Base-by-base conservation (phyloP, 441 rosid genomes). In the Croton setiger region DNA sequence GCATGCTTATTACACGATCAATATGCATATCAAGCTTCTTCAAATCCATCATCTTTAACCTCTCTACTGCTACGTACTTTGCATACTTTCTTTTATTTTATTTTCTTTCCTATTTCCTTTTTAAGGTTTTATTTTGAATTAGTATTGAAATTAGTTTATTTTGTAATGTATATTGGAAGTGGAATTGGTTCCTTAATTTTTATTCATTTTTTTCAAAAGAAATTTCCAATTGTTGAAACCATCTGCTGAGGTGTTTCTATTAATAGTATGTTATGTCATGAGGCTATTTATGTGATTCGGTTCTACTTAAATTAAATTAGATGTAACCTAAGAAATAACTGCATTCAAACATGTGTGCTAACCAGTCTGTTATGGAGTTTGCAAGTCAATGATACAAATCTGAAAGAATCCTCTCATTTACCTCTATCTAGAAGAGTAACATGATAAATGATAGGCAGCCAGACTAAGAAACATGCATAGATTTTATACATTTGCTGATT, bases 401-500 rank as follows among this genome's bases (percentile, higher is more conserved):
- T 27, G 31, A 27, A 27, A 27, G 31, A 27, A 27, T 27, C 31
- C 31, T 27, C 2, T 27, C 31, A 27, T 27, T 27, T 27, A 27
- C 31, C 31, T n/a, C n/a, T n/a, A n/a, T n/a, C n/a, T n/a, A n/a
- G n/a, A n/a, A n/a, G n/a, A n/a, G n/a, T n/a, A n/a, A n/a, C n/a
- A n/a, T n/a, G n/a, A n/a, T n/a, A n/a, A n/a, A n/a, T 43, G 31
- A 27, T 27, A 27, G 31, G 31, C 64, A 17, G 8, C 8, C 33
- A 43, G 12, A 27, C 0, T 31, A 12, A n/a, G 31, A 68, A 4
- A 58, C n/a, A 57, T 2, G 15, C 3, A 4, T 17, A 43, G 23
- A 9, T 53, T 55, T 57, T 49, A 20, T 70, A 18, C 72, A 60
- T 37, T 69, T 53, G 47, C 59, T 54, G n/a, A 44, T 45, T 48